Conservation (phyloP, 2,329 filamentous ascomycete genomes). For the Cyphellophora europaea region DNA sequence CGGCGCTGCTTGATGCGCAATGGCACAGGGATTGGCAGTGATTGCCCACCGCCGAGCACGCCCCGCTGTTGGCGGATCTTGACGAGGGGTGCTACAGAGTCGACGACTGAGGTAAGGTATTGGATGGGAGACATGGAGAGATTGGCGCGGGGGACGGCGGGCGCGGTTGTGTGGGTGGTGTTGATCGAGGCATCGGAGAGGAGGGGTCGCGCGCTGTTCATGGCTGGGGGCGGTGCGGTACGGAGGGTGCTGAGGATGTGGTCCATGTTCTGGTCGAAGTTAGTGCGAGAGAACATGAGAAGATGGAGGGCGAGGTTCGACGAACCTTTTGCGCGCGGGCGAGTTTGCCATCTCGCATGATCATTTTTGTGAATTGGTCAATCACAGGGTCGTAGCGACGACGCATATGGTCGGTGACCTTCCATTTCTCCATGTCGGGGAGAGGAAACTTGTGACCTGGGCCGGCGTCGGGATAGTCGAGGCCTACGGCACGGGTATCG, state of each 20-base stretch:
- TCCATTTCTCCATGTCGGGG: conserved; percentile 52
- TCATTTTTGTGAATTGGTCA: conserved; percentile 74
- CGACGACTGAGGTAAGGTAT: conserved; percentile 83
- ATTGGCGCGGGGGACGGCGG: conserved; percentile 66
- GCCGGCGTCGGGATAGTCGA: conserved; percentile 17
- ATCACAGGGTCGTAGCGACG: conserved; percentile 79
- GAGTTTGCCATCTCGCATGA: conserved; percentile 90
- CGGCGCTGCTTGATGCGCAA: conserved; percentile 66
- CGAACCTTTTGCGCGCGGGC: conserved; percentile 76
- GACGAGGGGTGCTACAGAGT: conserved; percentile 84
- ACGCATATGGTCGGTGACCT: conserved; percentile 57
- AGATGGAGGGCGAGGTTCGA: neutral
- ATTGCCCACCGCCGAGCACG: conserved; percentile 73
- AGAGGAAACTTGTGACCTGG: conserved; percentile 70
- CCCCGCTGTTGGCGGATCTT: conserved; percentile 68
- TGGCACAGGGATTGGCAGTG: conserved; percentile 74
- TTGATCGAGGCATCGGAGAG: conserved; percentile 5
- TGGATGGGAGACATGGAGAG: conserved; percentile 82
- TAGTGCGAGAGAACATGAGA: conserved; percentile 1
- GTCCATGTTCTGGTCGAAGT: conserved; percentile 62
- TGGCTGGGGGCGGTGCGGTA: conserved; percentile 68
- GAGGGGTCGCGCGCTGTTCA: conserved; percentile 49
- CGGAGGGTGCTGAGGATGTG: conserved; percentile 74
- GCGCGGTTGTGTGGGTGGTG: conserved; percentile 32
- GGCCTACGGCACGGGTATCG: conserved; percentile 21